Percentiles rank a stretch among this genome's conserved stretches.
Evolutionary conservation across 2,329 filamentous ascomycete species (phyloP).

Genomic region (Ophiostoma montium): DNA sequence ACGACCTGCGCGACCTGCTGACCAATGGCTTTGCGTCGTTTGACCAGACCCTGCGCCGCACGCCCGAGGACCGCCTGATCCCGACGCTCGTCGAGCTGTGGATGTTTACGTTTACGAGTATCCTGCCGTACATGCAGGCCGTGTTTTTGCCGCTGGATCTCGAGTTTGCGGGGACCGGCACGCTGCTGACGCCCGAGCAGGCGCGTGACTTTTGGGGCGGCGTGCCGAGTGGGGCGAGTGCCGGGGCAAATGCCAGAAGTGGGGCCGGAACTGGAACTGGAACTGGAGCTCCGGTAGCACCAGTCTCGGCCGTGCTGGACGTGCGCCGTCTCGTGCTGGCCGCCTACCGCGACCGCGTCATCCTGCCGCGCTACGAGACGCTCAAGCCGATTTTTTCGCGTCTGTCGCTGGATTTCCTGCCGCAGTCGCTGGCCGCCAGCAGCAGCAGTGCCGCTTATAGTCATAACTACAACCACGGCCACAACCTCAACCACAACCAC

Average conservation of each 20-base stretch:
- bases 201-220: conserved; percentile 85
- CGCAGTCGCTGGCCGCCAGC: conserved; percentile 32
- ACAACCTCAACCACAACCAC: too few species aligned
- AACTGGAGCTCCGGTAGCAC: conserved; percentile 30
- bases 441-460: too few species aligned
- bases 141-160: conserved; percentile 88
- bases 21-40: conserved; percentile 73
- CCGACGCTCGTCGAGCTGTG: conserved; percentile 85
- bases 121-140: conserved; percentile 87
- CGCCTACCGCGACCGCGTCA: conserved; percentile 76
- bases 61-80: conserved; percentile 78
- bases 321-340: conserved; percentile 80
- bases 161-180: conserved; percentile 76
- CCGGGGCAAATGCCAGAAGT: too few species aligned
- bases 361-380: conserved; percentile 76
- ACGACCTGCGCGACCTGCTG: conserved; percentile 63
- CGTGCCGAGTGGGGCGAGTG: conserved; percentile 23
- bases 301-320: conserved; percentile 50
- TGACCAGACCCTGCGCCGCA: conserved; percentile 65
- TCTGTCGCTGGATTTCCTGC: conserved; percentile 66
- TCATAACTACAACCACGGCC: too few species aligned
- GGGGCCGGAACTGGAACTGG: too few species aligned
- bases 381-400: conserved; percentile 85
- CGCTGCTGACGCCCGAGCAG: conserved; percentile 62
- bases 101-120: conserved; percentile 81